A percentile compares a stretch with the other conserved stretches of the same genome.
Conservation (phyloP, 2,329 filamentous ascomycete genomes). For the Epicoccum nigrum region DNA sequence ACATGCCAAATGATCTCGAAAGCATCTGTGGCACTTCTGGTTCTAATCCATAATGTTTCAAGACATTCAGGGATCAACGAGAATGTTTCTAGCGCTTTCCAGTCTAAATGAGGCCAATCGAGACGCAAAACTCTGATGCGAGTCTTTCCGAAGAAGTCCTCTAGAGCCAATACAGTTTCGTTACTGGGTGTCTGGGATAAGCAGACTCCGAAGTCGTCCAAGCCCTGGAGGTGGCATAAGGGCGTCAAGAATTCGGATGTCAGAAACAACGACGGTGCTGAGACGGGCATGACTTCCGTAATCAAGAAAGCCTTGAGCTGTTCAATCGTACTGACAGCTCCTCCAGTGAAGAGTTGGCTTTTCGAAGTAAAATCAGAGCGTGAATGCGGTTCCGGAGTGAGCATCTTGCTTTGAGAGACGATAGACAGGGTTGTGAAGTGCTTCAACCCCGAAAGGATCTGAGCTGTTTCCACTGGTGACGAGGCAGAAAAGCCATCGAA, state of each 20-base stretch:
- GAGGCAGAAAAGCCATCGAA: constrained; percentile 37
- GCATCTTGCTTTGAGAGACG: constrained; percentile 25
- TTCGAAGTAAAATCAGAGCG: constrained; percentile 23
- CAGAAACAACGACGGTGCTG: constrained; percentile 26
- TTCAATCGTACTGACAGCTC: constrained; percentile 22
- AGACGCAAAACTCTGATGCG: constrained; percentile 30
- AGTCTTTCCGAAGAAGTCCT: constrained; percentile 21
- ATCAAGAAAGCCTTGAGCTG: constrained; percentile 28
- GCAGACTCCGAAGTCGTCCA: constrained; percentile 25
- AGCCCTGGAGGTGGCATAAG: constrained; percentile 22
- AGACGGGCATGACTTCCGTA: constrained; percentile 18
- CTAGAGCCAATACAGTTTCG: constrained; percentile 25
- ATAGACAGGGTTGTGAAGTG: constrained; percentile 30
- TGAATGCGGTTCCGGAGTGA: constrained; percentile 11
- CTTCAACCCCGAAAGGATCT: constrained; percentile 27
- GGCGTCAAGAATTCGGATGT: constrained; percentile 27
- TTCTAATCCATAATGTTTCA: constrained; percentile 28
- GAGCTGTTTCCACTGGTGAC: constrained; percentile 22
- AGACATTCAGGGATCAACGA: constrained; percentile 19
- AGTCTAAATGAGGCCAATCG: constrained; percentile 33
- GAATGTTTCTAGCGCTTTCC: constrained; percentile 20
- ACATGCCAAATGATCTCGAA: constrained; percentile 22
- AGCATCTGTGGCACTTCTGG: constrained; percentile 16
- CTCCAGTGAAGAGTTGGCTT: constrained; percentile 22
- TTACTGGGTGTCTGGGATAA: constrained; percentile 25